A percentile compares a stretch with the other conserved stretches of the same genome.
Conservation (phyloP, 2,329 filamentous ascomycete species). For the Alternaria sp. region DNA sequence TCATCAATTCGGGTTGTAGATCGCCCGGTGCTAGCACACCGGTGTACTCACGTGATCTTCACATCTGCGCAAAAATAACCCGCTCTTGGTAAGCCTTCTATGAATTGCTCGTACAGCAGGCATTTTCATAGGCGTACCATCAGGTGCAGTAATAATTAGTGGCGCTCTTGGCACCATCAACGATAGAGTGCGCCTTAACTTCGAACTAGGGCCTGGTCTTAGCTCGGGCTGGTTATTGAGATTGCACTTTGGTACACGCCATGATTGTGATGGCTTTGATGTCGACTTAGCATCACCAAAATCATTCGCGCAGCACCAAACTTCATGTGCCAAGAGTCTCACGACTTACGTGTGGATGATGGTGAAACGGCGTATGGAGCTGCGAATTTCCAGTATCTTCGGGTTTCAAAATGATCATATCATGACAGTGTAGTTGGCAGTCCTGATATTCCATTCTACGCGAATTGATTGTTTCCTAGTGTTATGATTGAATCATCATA, state of each 20-base stretch:
- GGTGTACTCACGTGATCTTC: background rate
- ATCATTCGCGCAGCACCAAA: background rate
- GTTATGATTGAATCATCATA: rapidly evolving
- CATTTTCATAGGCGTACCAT: rapidly evolving
- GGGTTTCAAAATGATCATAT: background rate
- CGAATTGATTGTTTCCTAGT: too few relatives aligned
- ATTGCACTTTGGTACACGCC: background rate
- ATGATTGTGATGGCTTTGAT: background rate
- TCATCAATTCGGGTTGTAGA: background rate
- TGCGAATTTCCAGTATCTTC: rapidly evolving
- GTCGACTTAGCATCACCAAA: background rate
- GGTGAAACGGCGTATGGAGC: background rate
- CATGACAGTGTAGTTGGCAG: background rate
- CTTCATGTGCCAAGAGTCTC: background rate
- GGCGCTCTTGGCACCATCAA: background rate
- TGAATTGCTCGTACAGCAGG: background rate
- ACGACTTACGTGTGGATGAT: background rate
- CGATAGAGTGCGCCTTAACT: background rate
- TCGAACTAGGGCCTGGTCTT: background rate
- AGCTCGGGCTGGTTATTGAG: background rate
- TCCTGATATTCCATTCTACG: background rate
- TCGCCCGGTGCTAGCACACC: background rate
- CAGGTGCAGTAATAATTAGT: background rate
- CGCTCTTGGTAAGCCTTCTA: background rate
- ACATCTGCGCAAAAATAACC: background rate